phyloP scores from a whole-genome alignment of 2,329 filamentous ascomycete genomes.

The Ilyonectria mors-panacis region DNA sequence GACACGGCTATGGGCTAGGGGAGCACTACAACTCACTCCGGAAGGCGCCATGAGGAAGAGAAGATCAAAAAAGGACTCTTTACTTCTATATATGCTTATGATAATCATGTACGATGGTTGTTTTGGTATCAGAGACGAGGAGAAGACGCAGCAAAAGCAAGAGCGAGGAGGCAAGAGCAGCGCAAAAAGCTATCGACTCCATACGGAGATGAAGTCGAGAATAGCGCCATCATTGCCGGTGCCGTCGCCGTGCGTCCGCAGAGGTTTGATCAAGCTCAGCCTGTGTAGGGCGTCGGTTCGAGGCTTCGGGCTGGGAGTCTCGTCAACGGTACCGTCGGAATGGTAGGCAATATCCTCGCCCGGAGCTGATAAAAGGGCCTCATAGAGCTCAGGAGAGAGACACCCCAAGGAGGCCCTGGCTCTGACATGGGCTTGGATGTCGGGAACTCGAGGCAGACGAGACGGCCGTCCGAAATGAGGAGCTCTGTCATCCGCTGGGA shows the following conservation, averaged over 20 bases:
- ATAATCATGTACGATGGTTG: conserved; percentile 41
- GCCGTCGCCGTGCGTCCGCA: conserved; percentile 64
- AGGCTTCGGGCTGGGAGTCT: conserved; percentile 57
- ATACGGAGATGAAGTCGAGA: conserved; percentile 69
- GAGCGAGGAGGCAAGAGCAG: conserved; percentile 10
- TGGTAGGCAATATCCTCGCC: conserved; percentile 77
- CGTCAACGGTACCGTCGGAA: conserved; percentile 59
- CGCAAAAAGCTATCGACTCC: conserved; percentile 55
- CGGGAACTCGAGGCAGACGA: conserved; percentile 83
- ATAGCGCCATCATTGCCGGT: conserved; percentile 61
- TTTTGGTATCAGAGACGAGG: conserved; percentile 44
- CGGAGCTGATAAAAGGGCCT: conserved; percentile 78
- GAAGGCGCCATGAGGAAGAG: conserved; percentile 53
- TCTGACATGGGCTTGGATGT: conserved; percentile 76
- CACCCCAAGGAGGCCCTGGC: conserved; percentile 81
- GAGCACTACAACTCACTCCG: conserved; percentile 97
- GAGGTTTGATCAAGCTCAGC: conserved; percentile 66
- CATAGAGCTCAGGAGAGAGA: conserved; percentile 78
- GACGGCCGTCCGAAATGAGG: conserved; percentile 63
- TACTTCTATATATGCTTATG: conserved; percentile 41
- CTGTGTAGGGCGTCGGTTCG: conserved; percentile 57
- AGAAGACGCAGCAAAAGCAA: conserved; percentile 31
- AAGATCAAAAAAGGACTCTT: conserved; percentile 30
- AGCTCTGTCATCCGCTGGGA: conserved; percentile 66
- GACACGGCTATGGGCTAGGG: conserved; percentile 92